Percentiles rank a stretch among this genome's conserved stretches.
phyloP scores from a whole-genome alignment of 306 rosid species.

The Gynostemma pentaphyllum region DNA sequence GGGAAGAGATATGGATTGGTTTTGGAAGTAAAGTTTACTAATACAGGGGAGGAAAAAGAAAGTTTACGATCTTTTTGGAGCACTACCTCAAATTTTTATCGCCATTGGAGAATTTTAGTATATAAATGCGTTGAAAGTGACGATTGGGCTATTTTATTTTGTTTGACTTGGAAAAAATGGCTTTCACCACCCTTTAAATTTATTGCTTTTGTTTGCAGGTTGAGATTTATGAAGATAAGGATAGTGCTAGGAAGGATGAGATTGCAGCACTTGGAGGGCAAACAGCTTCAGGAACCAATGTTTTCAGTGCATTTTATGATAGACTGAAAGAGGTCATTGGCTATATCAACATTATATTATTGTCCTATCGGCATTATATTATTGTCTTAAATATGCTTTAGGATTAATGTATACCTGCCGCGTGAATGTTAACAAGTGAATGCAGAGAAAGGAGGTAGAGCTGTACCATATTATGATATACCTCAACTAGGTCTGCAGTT shows the following conservation, averaged over 20 bases:
- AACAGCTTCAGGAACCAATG: conserved; percentile 76
- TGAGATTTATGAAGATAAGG: conserved; percentile 76
- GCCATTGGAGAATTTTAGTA: not conserved
- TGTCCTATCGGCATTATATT: not conserved
- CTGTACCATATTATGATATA: no score
- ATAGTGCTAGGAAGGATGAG: conserved; percentile 87
- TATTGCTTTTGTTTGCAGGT: conserved; percentile 28
- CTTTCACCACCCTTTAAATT: not conserved
- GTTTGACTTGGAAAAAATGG: not conserved
- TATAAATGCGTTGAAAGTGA: not conserved
- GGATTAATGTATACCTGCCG: not conserved
- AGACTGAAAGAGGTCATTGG: conserved; percentile 73
- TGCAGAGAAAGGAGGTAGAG: not conserved
- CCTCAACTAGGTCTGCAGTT: no score
- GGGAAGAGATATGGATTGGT: not conserved
- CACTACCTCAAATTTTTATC: no score
- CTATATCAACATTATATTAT: no score
- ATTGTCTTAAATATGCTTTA: not conserved
- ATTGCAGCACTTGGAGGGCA: conserved; percentile 96
- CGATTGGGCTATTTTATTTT: not conserved
- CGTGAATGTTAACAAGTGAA: not conserved
- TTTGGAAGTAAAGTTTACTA: not conserved
- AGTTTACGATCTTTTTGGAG: no score
- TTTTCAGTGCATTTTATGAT: conserved; percentile 91
- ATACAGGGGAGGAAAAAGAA: not conserved